Percentiles rank a stretch among this genome's conserved stretches.
These are phyloP conservation scores for Amauroascus niger DNA, from an alignment of 2,329 filamentous ascomycete genomes.

Conservation along the genomic window DNA sequence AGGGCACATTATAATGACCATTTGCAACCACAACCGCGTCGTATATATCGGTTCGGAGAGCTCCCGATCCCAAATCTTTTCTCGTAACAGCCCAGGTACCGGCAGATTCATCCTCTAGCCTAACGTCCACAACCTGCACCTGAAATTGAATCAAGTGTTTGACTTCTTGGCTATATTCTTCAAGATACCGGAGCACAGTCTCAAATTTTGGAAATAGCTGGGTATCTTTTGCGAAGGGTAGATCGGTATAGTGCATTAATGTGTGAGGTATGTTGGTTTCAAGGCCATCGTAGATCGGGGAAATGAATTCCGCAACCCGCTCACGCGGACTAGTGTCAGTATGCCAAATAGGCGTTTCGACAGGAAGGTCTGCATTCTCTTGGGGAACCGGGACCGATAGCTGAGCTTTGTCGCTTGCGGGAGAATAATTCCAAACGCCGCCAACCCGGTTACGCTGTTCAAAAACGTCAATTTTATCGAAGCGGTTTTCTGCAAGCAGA, in stretches of 20 bases:
- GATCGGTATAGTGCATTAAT: slow-evolving; percentile 71
- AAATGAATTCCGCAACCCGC: slow-evolving; percentile 56
- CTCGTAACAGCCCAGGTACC: slow-evolving; percentile 53
- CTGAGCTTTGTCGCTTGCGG: slow-evolving; percentile 39
- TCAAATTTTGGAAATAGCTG: slow-evolving; percentile 66
- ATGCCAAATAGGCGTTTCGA: slow-evolving; percentile 53
- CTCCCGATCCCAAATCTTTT: slow-evolving; percentile 41
- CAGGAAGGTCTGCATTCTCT: slow-evolving; percentile 50
- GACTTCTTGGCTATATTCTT: slow-evolving; percentile 60
- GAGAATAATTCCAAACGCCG: slow-evolving; percentile 77
- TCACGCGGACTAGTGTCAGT: slow-evolving; percentile 16
- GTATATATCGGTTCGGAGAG: slow-evolving; percentile 43
- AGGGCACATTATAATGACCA: slow-evolving; percentile 63
- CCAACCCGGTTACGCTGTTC: slow-evolving; percentile 71
- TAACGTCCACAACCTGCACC: slow-evolving; percentile 57
- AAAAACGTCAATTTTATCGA: slow-evolving; percentile 63
- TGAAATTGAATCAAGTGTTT: slow-evolving; percentile 58
- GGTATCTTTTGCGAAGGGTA: slow-evolving; percentile 52
- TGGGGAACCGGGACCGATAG: slow-evolving; percentile 51
- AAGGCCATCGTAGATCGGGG: slow-evolving; percentile 70
- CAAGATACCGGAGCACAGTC: slow-evolving; percentile 63
- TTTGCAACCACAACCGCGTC: slow-evolving; percentile 68
- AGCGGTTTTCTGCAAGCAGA: slow-evolving; percentile 59
- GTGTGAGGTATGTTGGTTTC: slow-evolving; percentile 79
- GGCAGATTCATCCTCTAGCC: slow-evolving; percentile 28